Base-by-base conservation (phyloP, 176 grass and related monocot species). In the Avena eriantha region DNA sequence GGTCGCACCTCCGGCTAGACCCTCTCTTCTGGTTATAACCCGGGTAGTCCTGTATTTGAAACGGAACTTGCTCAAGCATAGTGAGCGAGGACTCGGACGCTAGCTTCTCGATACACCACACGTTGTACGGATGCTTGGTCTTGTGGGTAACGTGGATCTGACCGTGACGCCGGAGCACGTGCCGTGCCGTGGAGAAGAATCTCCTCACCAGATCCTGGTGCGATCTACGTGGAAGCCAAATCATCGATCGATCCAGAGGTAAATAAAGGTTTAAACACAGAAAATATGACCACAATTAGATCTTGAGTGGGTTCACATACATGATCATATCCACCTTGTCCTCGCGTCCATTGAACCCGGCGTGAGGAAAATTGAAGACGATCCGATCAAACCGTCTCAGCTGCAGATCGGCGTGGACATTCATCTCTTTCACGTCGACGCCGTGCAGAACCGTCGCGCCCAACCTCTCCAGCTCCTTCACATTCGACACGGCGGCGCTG, bases 21-120 rank as follows among this genome's bases (percentile, higher is more conserved):
- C 93, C 93, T 76, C 93, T 92, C 83, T 92, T 95, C 21, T 92
- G 87, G 19, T 76, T 83, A 54, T 95, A 95, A 31, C 90, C 90
- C 4, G 85, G 90, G 48, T 90, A 95, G 8, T 92, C 85, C 49
- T 85, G 43, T 21, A 48, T 95, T 0, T 66, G 76, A 12, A 95
- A 95, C 68, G 15, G 19, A 78, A 53, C 29, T 5, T 60, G 31
- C 18, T 88, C 75, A 4, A 77, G 16, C 76, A 90, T 15, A 45
- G 73, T 2, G 57, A 92, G 93, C 77, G 66, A 88, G 48, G 1
- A 69, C 55, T 58, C 59, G 3, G 63, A 83, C 0, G 88, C 90
- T 21, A 95, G 80, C 22, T 63, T 12, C 41, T 87, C 39, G n/a
- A 95, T 63, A 69, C 83, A 34, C 93, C 90, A 92, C 6, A 15